Base-by-base conservation (phyloP, 495 filamentous ascomycete genomes). In the Parathielavia appendiculata region DNA sequence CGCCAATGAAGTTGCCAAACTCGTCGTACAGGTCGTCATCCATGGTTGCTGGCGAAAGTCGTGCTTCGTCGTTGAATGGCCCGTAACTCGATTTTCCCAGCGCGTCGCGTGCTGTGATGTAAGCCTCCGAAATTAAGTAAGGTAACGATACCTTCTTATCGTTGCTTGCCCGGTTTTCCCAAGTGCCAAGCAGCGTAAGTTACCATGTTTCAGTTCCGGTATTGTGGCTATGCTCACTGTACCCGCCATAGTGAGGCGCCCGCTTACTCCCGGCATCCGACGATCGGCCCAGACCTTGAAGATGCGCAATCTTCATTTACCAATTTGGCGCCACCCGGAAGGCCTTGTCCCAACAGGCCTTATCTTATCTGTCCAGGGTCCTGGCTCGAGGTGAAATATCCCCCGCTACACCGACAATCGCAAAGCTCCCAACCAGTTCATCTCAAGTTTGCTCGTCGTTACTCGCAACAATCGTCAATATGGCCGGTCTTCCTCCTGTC, bases 401-500 rank as follows among this genome's bases (percentile, higher is more conserved):
- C 56, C 34, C 38, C 46, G 14, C 34, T 54, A 59, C 57, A 54
- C 57, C 51, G 57, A 59, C 57, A 54, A 49, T 54, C 56, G 22
- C 47, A 34, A n/a, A n/a, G 23, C 23, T 20, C 56, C 57, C 57
- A 49, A 59, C 40, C 51, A 19, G 43, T 59, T 59, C 51, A 34
- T 59, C 44, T 36, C 30, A 50, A 45, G 14, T 53, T 26, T 38
- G 10, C 2, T 35, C 34, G 40, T 23, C 6, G 16, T 46, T 55
- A 8, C 45, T 51, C 39, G 3, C 14, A 55, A 26, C 35, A 54
- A 40, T 39, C 51, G 35, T 52, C 59, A 68, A 67, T 11, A 70
- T 70, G 67, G 48, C 68, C 43, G 57, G 61, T 41, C 81, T 89
- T 60, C 85, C 90, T 63, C 79, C 90, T 26, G 93, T 98, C 52